Evolutionary conservation across 1,139 yeast species (phyloP).

Genomic region (Magnusiomyces sp.): DNA sequence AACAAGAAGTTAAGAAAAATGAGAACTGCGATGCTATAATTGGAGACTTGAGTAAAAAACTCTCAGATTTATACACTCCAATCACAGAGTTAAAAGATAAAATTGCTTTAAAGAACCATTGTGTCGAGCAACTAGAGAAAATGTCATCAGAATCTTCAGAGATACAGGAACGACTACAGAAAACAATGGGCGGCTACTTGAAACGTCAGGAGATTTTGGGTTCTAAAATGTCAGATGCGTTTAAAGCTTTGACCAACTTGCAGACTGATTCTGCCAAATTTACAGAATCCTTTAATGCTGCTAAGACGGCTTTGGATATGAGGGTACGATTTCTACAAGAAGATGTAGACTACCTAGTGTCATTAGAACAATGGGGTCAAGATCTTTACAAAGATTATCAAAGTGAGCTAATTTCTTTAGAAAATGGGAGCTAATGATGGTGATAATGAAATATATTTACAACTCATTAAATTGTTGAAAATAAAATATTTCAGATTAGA

Average conservation of each 20-base stretch:
- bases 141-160: constrained; percentile 29
- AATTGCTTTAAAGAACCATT: no score
- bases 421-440: no score
- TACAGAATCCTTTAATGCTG: constrained; percentile 27
- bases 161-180: constrained; percentile 31
- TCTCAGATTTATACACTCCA: no score
- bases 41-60: constrained; percentile 9
- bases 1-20: constrained; percentile 22
- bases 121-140: constrained; percentile 20
- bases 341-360: constrained; percentile 35
- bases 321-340: constrained; percentile 34
- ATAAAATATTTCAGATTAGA: no score
- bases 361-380: constrained; percentile 35
- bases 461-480: no score
- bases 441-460: no score
- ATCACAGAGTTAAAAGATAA: no score
- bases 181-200: constrained; percentile 33
- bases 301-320: constrained; percentile 28
- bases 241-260: constrained; percentile 25
- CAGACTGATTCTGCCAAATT: constrained; percentile 25
- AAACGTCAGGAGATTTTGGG: constrained; percentile 29
- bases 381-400: constrained; percentile 27
- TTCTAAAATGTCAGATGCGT: constrained; percentile 25
- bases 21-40: not conserved
- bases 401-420: no score